Evolutionary conservation across 306 rosid species (phyloP), one percentile per base, ranked within the genome.

Genomic region (Cicer pinnatifidum): DNA sequence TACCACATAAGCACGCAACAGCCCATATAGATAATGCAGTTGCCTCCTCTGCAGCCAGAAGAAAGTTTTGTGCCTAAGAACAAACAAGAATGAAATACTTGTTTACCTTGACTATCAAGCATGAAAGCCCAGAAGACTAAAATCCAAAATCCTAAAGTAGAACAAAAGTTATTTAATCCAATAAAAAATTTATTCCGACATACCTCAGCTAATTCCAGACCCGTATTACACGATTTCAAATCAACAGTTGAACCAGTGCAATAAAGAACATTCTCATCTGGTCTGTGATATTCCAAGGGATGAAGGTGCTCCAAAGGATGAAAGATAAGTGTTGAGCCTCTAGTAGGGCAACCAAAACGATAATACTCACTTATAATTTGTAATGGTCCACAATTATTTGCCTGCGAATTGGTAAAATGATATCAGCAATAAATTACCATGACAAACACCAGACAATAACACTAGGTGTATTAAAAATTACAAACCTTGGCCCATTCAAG

Each of bases 401-500:
- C 96, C 99, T 95, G 87, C 45, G 79, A 85, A 78, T 67, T n/a
- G 37, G 69, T 58, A 61, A 68, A 75, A 59, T 46, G 16, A 58
- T 28, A 47, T 66, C 43, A 69, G 71, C 44, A 33, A 66, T 67
- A 56, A 33, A 51, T 76, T 39, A 54, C 23, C 58, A 80, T 17
- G 11, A 72, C 73, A 35, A 78, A 47, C 69, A 56, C 77, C 16
- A 53, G 68, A 59, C 9, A 76, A 43, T 69, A 68, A 15, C 41
- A 43, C 10, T 60, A 20, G 41, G 41, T 65, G 58, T 15, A 60
- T 75, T 69, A 40, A 1, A 83, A 78, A 65, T 17, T 66, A 41
- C 78, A 80, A 66, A 95, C 99, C 97, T 92, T 95, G 8, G 99
- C 97, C 97, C 99, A 91, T 83, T 91, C 93, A 81, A 95, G 92